Conservation (phyloP, 2,329 filamentous ascomycete species). For the Penicillium concentricum region DNA sequence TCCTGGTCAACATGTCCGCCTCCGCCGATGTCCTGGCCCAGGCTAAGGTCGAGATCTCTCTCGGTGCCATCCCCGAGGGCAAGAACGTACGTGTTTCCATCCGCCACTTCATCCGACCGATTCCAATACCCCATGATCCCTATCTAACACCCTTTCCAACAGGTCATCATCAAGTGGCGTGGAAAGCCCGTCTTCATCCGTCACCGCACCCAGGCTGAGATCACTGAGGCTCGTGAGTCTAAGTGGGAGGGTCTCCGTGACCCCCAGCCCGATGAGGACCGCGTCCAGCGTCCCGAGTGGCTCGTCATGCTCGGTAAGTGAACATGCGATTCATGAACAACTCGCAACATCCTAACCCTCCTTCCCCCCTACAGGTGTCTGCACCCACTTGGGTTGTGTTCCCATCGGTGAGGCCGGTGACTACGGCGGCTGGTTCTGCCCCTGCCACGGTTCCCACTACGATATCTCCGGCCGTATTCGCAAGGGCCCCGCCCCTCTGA, state of each 20-base stretch:
- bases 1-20: constrained; percentile 99
- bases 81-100: constrained; percentile 78
- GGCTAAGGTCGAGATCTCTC: constrained; percentile 98
- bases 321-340: background rate
- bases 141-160: constrained; percentile 20
- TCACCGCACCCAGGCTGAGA: constrained; percentile 90
- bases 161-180: constrained; percentile 99
- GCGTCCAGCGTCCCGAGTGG: constrained; percentile 98
- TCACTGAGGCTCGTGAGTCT: constrained; percentile 88
- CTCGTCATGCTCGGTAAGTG: constrained; percentile 89
- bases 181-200: constrained; percentile 99
- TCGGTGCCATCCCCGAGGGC: constrained; percentile 90
- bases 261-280: constrained; percentile 84
- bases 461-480: constrained; percentile 98
- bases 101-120: background rate
- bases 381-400: constrained; percentile 98
- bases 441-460: constrained; percentile 99
- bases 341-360: background rate
- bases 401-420: constrained; percentile 98
- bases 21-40: constrained; percentile 98
- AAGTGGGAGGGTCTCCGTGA: constrained; percentile 83
- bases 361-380: constrained; percentile 67
- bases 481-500: constrained; percentile 94
- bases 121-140: constrained; percentile 4
- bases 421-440: constrained; percentile 99